Percentiles rank a stretch among this genome's conserved stretches.
phyloP scores from a whole-genome alignment of 2,329 filamentous ascomycete species.

The Hymenoscyphus fructigenus region DNA sequence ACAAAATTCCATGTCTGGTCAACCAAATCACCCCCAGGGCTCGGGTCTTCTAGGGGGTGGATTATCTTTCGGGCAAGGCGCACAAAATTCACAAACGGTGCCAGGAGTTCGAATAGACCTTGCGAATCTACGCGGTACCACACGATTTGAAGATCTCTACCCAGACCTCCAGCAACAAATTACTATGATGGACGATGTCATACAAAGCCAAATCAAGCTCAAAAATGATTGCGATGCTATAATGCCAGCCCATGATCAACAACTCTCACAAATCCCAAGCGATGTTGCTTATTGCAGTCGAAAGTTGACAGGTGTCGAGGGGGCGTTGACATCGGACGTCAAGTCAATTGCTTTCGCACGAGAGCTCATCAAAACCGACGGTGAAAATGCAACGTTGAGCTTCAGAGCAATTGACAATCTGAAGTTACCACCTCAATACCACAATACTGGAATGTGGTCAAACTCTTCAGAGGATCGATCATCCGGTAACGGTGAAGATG shows the following conservation, averaged over 20 bases:
- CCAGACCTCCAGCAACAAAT: constrained; percentile 79
- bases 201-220: constrained; percentile 76
- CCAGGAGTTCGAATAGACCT: constrained; percentile 78
- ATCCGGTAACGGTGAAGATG: constrained; percentile 44
- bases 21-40: constrained; percentile 20
- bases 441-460: constrained; percentile 43
- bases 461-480: constrained; percentile 42
- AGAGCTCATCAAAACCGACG: constrained; percentile 61
- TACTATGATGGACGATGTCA: constrained; percentile 73
- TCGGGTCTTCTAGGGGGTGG: constrained; percentile 34
- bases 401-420: constrained; percentile 75
- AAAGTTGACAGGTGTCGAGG: constrained; percentile 62
- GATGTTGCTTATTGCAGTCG: constrained; percentile 64
- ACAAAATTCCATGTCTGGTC: constrained; percentile 26
- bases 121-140: constrained; percentile 77
- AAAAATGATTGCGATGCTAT: constrained; percentile 75
- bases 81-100: constrained; percentile 51
- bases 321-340: constrained; percentile 62
- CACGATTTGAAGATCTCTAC: constrained; percentile 86
- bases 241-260: constrained; percentile 59
- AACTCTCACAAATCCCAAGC: constrained; percentile 62
- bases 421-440: constrained; percentile 62
- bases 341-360: constrained; percentile 57
- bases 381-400: constrained; percentile 66
- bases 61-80: constrained; percentile 47